phyloP scores from a whole-genome alignment of 2,329 filamentous ascomycete genomes.

The Sordariomycetes sp. region DNA sequence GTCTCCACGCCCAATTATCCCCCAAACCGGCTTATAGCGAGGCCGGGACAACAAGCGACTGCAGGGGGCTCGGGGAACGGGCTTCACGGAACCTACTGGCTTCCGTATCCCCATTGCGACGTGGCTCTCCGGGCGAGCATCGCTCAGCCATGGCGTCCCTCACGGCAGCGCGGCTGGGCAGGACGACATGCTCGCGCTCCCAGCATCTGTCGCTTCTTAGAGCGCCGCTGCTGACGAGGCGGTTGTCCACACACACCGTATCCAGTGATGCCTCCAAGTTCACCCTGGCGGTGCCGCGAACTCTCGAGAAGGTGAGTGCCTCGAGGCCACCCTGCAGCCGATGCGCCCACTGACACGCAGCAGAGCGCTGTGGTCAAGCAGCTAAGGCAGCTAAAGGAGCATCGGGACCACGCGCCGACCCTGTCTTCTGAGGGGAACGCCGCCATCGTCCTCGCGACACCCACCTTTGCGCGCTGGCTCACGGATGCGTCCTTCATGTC shows the following conservation, averaged over 20 bases:
- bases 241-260: neutral
- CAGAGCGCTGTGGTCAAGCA: conserved; percentile 1
- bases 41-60: neutral
- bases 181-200: neutral
- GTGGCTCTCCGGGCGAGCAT: neutral
- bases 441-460: conserved; percentile 39
- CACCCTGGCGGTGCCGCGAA: neutral
- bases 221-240: neutral
- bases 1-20: neutral
- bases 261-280: conserved; percentile 1
- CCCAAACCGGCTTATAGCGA: neutral
- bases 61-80: neutral
- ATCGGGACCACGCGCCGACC: neutral
- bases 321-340: neutral
- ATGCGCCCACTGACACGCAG: neutral
- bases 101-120: neutral
- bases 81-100: no score
- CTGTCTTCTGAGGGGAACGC: conserved; percentile 12
- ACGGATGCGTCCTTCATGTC: conserved; percentile 30
- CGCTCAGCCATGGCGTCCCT: neutral
- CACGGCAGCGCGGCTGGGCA: neutral
- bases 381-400: neutral
- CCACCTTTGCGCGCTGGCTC: conserved; percentile 34
- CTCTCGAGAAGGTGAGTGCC: neutral
- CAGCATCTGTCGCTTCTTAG: neutral